Conservation (phyloP, 2,329 filamentous ascomycete species). For the Colletotrichum viniferum region DNA sequence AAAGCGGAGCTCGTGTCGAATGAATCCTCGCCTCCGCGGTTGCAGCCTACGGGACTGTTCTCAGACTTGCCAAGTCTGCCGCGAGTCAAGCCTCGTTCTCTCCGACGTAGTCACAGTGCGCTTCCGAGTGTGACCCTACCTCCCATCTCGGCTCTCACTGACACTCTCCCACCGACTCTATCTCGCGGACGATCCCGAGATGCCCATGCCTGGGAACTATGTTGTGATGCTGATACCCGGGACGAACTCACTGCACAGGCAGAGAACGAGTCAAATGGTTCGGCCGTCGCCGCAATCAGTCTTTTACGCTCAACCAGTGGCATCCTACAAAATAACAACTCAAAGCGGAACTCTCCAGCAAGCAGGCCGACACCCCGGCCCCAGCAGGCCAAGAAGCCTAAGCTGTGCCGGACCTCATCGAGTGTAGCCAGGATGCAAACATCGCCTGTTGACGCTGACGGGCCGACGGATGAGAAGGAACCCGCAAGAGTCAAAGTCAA, state of each 20-base stretch:
- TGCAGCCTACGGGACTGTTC: conserved; percentile 54
- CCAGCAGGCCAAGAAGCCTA: conserved; percentile 63
- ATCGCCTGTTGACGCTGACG: neutral
- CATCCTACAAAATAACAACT: conserved; percentile 58
- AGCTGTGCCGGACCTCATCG: conserved; percentile 64
- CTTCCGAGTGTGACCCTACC: conserved; percentile 62
- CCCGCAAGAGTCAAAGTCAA: conserved; percentile 39
- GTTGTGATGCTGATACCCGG: conserved; percentile 79
- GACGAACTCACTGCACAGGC: conserved; percentile 82
- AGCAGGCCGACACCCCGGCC: conserved; percentile 26
- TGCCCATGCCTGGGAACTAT: conserved; percentile 89
- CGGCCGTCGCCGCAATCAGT: conserved; percentile 80
- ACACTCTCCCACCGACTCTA: conserved; percentile 58
- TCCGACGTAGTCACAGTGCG: conserved; percentile 76
- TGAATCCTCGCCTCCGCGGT: conserved; percentile 71
- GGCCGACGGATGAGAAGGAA: conserved; percentile 11
- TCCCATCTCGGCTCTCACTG: conserved; percentile 58
- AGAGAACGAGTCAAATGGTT: conserved; percentile 80
- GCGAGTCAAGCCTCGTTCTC: conserved; percentile 45
- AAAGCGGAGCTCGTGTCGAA: conserved; percentile 84
- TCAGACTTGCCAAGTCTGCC: conserved; percentile 51
- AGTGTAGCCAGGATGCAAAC: conserved; percentile 67
- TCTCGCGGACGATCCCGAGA: conserved; percentile 80
- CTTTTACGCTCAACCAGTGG: conserved; percentile 74
- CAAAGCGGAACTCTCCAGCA: conserved; percentile 66